phyloP scores from a whole-genome alignment of 2,329 filamentous ascomycete genomes.

The Paraphaeosphaeria minitans region DNA sequence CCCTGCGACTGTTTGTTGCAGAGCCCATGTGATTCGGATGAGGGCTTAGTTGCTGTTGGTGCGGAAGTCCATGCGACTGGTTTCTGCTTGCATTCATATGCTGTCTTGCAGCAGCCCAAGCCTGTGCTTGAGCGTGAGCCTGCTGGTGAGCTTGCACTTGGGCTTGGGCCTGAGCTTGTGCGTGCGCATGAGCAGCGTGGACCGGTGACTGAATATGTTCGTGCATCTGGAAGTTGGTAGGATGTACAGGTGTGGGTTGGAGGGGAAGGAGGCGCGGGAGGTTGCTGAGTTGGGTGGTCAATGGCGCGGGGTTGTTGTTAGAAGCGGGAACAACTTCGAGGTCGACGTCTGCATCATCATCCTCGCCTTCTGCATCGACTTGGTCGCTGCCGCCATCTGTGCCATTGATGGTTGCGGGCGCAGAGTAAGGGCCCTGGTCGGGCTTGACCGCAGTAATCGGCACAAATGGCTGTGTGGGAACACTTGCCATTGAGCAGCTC shows the following conservation, averaged over 20 bases:
- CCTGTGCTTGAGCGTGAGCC: constrained; percentile 24
- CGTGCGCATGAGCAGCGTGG: constrained; percentile 34
- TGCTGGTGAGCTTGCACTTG: constrained; percentile 31
- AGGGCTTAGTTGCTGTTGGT: constrained; percentile 25
- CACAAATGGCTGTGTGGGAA: constrained; percentile 31
- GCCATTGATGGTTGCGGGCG: constrained; percentile 36
- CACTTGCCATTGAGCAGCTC: constrained; percentile 38
- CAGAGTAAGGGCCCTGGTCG: constrained; percentile 32
- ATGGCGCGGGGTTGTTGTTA: constrained; percentile 20
- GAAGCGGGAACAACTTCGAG: constrained; percentile 35
- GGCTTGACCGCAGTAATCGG: constrained; percentile 26
- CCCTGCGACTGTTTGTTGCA: constrained; percentile 37
- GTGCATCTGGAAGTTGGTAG: constrained; percentile 27
- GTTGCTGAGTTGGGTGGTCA: constrained; percentile 20
- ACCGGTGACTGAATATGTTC: constrained; percentile 24
- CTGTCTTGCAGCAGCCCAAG: constrained; percentile 41
- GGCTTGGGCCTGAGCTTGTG: constrained; percentile 31
- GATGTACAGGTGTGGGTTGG: constrained; percentile 40
- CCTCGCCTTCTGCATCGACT: constrained; percentile 44
- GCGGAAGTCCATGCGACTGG: constrained; percentile 36
- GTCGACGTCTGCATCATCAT: constrained; percentile 43
- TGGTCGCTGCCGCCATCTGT: constrained; percentile 34
- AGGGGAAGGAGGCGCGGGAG: constrained; percentile 35
- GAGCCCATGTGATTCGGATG: constrained; percentile 38
- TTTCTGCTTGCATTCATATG: constrained; percentile 46